phyloP scores from a whole-genome alignment of 352 stramenopile genomes.

The Phytopythium aichiense region DNA sequence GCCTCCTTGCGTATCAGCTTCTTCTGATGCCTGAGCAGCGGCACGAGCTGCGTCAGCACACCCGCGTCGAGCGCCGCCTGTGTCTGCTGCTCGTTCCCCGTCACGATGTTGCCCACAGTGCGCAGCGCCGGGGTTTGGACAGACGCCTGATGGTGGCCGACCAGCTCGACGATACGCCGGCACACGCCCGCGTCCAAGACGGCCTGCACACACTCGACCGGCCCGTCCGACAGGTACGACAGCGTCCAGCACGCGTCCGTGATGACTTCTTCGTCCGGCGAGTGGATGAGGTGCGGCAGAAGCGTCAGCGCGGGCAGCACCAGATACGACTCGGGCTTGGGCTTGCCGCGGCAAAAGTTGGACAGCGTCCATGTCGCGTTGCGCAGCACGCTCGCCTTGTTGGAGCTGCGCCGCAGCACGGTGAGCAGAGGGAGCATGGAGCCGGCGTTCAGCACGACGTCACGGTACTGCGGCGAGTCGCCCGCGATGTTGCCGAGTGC shows the following conservation, averaged over 20 bases:
- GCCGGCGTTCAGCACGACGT: slow-evolving; percentile 93
- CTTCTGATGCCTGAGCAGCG: slow-evolving; percentile 72
- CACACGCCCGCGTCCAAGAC: slow-evolving; percentile 97
- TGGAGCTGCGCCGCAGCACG: slow-evolving; percentile 86
- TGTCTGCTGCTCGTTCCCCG: slow-evolving; percentile 89
- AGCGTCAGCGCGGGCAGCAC: slow-evolving; percentile 92
- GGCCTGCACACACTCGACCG: slow-evolving; percentile 97
- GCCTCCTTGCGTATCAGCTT: slow-evolving; percentile 81
- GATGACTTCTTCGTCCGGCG: slow-evolving; percentile 96
- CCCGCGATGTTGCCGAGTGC: slow-evolving; percentile 99
- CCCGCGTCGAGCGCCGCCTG: slow-evolving; percentile 59
- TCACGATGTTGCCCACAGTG: slow-evolving; percentile 98
- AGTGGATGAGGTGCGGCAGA: slow-evolving; percentile 95
- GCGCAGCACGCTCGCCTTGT: slow-evolving; percentile 95
- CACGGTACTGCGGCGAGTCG: slow-evolving; percentile 95
- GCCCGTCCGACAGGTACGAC: slow-evolving; percentile 97
- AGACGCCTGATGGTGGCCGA: slow-evolving; percentile 89
- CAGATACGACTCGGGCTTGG: slow-evolving; percentile 95
- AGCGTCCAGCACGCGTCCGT: slow-evolving; percentile 99
- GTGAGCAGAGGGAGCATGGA: slow-evolving; percentile 94
- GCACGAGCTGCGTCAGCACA: slow-evolving; percentile 46
- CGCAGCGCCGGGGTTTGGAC: slow-evolving; percentile 97
- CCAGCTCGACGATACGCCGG: slow-evolving; percentile 92
- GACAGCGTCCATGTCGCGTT: slow-evolving; percentile 99
- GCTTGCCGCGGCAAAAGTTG: slow-evolving; percentile 96